Evolutionary conservation across 2,329 filamentous ascomycete genomes (phyloP).

Genomic region (Neonectria ditissima): DNA sequence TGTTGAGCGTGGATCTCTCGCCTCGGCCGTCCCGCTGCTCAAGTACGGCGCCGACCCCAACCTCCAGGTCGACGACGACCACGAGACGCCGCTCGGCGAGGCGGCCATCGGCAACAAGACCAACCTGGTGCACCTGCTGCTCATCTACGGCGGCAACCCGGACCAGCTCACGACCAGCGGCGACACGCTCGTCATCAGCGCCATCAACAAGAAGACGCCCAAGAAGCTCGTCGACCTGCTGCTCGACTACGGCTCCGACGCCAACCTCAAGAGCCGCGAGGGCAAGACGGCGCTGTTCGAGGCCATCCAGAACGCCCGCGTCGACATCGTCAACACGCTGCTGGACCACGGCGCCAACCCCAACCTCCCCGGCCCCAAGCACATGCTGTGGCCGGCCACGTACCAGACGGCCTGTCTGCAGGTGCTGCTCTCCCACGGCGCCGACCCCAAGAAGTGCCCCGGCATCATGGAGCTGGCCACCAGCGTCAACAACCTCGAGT

Average conservation of each 20-base stretch:
- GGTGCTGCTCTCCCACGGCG: slow-evolving; percentile 68
- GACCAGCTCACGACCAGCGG: slow-evolving; percentile 66
- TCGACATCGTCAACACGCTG: slow-evolving; percentile 65
- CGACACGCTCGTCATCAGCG: slow-evolving; percentile 70
- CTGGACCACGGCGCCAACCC: slow-evolving; percentile 71
- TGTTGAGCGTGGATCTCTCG: slow-evolving; percentile 65
- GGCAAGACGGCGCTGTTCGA: slow-evolving; percentile 74
- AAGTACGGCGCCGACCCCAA: slow-evolving; percentile 74
- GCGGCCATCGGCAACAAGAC: slow-evolving; percentile 65
- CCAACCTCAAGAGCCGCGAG: slow-evolving; percentile 69
- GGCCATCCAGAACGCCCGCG: slow-evolving; percentile 67
- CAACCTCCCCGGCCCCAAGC: slow-evolving; percentile 76
- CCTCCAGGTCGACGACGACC: slow-evolving; percentile 60
- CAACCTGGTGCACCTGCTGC: slow-evolving; percentile 68
- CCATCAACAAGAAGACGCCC: slow-evolving; percentile 70
- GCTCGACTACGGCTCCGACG: slow-evolving; percentile 69
- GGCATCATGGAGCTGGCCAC: slow-evolving; percentile 74
- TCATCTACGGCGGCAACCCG: slow-evolving; percentile 71
- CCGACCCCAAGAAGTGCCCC: slow-evolving; percentile 69
- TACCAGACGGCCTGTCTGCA: slow-evolving; percentile 70
- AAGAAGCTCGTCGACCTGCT: slow-evolving; percentile 68
- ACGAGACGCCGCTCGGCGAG: slow-evolving; percentile 66
- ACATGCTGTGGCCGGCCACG: slow-evolving; percentile 74
- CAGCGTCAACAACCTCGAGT: slow-evolving; percentile 73
- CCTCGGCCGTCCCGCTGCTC: slow-evolving; percentile 69